phyloP scores from a whole-genome alignment of 352 stramenopile species.

The Pythium brassicae region DNA sequence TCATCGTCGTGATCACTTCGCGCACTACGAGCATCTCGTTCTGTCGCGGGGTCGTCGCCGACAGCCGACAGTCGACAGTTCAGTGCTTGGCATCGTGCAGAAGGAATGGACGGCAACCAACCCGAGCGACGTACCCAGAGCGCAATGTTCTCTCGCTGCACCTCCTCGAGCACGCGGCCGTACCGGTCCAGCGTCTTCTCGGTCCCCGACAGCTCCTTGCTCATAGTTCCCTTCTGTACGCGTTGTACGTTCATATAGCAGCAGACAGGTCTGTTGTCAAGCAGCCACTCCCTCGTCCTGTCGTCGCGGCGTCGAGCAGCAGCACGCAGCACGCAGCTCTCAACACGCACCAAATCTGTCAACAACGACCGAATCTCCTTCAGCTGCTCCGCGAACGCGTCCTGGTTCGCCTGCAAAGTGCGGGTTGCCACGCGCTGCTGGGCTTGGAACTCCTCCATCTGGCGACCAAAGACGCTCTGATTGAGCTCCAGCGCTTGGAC shows the following conservation, averaged over 20 bases:
- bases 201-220: slow-evolving; percentile 23
- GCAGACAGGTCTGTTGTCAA: neutral
- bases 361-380: slow-evolving; percentile 49
- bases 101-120: neutral
- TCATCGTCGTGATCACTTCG: slow-evolving; percentile 86
- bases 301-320: neutral
- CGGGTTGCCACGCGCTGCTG: slow-evolving; percentile 34
- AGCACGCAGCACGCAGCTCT: neutral
- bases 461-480: slow-evolving; percentile 42
- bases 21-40: slow-evolving; percentile 77
- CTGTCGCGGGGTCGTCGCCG: no score
- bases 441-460: slow-evolving; percentile 54
- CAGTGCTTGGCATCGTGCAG: no score
- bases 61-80: neutral
- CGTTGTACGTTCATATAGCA: neutral
- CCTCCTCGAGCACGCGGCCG: slow-evolving; percentile 30
- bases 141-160: slow-evolving; percentile 45
- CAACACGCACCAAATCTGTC: slow-evolving; percentile 32
- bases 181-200: slow-evolving; percentile 29
- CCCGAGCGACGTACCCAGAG: slow-evolving; percentile 47
- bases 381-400: slow-evolving; percentile 40
- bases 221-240: slow-evolving; percentile 33
- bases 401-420: slow-evolving; percentile 47
- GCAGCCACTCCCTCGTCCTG: no score
- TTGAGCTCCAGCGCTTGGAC: slow-evolving; percentile 75